phyloP scores from a whole-genome alignment of 805 yeast species.

The Yueomyces sinensis region DNA sequence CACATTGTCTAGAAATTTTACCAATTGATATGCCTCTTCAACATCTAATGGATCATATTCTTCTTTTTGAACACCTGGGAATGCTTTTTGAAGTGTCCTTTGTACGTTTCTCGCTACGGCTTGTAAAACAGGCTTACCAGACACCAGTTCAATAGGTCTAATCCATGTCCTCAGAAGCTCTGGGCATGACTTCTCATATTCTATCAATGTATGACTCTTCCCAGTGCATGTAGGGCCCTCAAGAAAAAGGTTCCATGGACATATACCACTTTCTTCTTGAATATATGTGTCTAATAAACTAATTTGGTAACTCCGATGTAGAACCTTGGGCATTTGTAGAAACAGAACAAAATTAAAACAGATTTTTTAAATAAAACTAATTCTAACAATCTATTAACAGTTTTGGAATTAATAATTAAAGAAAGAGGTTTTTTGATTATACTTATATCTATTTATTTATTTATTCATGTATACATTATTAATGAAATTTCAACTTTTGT shows the following conservation, averaged over 20 bases:
- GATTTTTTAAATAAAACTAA: too few relatives aligned
- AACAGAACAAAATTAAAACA: too few relatives aligned
- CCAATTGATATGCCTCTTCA: slow-evolving; percentile 18
- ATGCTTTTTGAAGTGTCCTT: slow-evolving; percentile 6
- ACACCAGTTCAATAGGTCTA: slow-evolving; percentile 18
- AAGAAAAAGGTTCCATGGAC: slow-evolving; percentile 15
- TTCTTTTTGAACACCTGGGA: slow-evolving; percentile 5
- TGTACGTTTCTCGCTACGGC: slow-evolving; percentile 17
- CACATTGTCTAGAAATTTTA: slow-evolving; percentile 10
- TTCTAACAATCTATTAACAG: too few relatives aligned
- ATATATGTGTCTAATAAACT: slow-evolving; percentile 11
- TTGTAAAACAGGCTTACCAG: slow-evolving; percentile 22
- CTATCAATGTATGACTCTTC: slow-evolving; percentile 14
- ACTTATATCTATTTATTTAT: too few relatives aligned
- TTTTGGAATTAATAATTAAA: too few relatives aligned
- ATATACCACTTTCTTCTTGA: slow-evolving; percentile 8
- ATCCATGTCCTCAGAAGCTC: slow-evolving; percentile 10
- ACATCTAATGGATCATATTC: slow-evolving; percentile 18
- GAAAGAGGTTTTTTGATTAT: too few relatives aligned
- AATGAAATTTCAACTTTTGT: too few relatives aligned
- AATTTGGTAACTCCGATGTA: slow-evolving; percentile 16
- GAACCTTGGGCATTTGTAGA: slow-evolving; percentile 3
- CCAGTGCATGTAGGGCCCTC: slow-evolving; percentile 22
- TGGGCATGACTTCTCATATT: slow-evolving; percentile 8
- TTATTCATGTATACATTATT: too few relatives aligned